Base-by-base conservation (phyloP, 2,329 filamentous ascomycete genomes). In the Cladosporium sphaerospermum region DNA sequence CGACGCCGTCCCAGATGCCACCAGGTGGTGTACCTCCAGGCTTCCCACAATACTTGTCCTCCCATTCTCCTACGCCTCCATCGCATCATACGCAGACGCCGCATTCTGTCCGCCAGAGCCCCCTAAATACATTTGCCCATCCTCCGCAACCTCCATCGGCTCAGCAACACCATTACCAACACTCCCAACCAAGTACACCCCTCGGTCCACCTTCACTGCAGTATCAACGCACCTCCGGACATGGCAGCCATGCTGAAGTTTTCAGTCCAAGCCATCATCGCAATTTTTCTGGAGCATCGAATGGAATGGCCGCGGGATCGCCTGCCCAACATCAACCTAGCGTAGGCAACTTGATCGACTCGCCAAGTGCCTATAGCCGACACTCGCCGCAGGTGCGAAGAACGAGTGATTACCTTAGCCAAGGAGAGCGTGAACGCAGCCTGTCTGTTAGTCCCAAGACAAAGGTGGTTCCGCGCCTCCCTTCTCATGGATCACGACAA, bases 391-490 rank as follows among this genome's bases (percentile, higher is more conserved):
- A 60, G 18, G 52, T 56, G 19, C 60, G 61, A 14, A 57, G 59
- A 33, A 59, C 60, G 14, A 64, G 63, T 42, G 64, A 68, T 16
- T 64, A 72, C 41, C 73, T 77, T 54, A 78, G 78, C 41, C 76
- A 77, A 45, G 77, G 77, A 58, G 85, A 89, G 52, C 80, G 85
- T 62, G 86, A 88, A 56, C 75, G 79, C 46, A 88, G 84, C 66
- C 69, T 86, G 50, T 91, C 86, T 64, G 82, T 92, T 47, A 92
- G 87, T 66, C 88, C 89, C 31, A 90, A 89, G 71, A 89, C 87
- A 34, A 67, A 66, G 41, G 55, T 67, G 4, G 62, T 61, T 13
- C 62, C 63, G 23, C 61, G 64, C 2, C 53, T 59, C 14, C 60
- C 63, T 45, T 66, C 64, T 32, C 56, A 59, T 44, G 58, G 57